Conservation (phyloP, 176 grass and related monocot species). For the Aegilops longissima region DNA sequence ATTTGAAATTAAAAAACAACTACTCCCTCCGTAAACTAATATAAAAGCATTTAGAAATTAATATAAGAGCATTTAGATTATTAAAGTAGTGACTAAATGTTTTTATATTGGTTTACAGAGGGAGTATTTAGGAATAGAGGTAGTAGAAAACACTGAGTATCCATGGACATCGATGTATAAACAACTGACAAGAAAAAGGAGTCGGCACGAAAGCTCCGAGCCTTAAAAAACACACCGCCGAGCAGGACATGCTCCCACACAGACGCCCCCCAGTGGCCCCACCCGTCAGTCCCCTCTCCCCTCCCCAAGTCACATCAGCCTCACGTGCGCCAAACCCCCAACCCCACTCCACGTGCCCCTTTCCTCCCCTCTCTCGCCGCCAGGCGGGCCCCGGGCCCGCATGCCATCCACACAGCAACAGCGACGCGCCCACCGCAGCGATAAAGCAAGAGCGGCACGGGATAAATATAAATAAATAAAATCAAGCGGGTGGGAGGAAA, state of each 20-base stretch:
- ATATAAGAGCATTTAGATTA: too few species aligned
- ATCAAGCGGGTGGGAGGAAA: background rate
- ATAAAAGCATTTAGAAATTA: too few species aligned
- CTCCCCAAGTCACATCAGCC: background rate
- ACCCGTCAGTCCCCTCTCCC: background rate
- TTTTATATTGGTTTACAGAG: too few species aligned
- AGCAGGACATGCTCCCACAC: background rate
- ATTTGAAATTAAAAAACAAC: too few species aligned
- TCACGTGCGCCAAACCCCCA: slow-evolving; percentile 26
- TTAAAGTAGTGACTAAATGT: too few species aligned
- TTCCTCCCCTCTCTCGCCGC: background rate
- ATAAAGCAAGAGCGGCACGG: background rate
- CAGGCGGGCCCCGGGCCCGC: background rate
- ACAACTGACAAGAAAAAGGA: background rate
- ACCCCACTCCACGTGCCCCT: slow-evolving; percentile 9
- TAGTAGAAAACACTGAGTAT: too few species aligned
- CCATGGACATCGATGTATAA: background rate
- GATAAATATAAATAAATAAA: background rate
- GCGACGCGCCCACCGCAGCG: background rate
- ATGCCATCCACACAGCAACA: background rate
- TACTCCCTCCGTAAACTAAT: too few species aligned
- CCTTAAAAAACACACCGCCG: background rate
- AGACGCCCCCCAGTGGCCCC: background rate
- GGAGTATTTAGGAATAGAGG: too few species aligned
- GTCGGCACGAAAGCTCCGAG: background rate